Percentiles rank a stretch among this genome's conserved stretches.
phyloP scores from a whole-genome alignment of 139 green algal genomes.

The Asterochloris sp. region DNA sequence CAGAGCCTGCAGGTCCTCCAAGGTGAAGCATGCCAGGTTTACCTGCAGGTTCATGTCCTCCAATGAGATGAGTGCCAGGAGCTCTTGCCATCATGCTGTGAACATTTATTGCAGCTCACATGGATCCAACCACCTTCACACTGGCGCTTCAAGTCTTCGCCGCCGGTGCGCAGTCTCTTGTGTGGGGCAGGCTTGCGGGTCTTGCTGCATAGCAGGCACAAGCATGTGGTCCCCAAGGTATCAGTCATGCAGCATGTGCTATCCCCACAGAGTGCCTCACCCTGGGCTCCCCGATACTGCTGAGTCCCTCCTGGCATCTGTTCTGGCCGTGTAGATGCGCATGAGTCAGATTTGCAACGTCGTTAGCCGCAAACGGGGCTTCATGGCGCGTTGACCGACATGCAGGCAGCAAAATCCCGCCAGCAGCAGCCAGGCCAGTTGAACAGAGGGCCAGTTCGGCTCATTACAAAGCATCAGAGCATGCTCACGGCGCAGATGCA shows the following conservation, averaged over 20 bases:
- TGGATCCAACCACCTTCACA: constrained; percentile 14
- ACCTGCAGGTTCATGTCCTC: not conserved
- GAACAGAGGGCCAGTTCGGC: too few relatives aligned
- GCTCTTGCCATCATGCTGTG: not conserved
- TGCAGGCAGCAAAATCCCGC: too few relatives aligned
- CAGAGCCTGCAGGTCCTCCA: constrained; percentile 2
- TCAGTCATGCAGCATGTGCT: not conserved
- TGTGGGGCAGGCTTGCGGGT: not conserved
- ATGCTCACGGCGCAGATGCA: too few relatives aligned
- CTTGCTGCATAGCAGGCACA: not conserved
- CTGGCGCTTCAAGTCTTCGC: constrained; percentile 10
- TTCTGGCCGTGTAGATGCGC: too few relatives aligned
- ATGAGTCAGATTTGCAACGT: too few relatives aligned
- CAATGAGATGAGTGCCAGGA: not conserved
- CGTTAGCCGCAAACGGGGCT: too few relatives aligned
- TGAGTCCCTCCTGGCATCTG: too few relatives aligned
- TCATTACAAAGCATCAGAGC: too few relatives aligned
- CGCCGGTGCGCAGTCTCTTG: constrained; percentile 9
- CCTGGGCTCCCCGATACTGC: not conserved
- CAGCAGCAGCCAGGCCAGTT: too few relatives aligned
- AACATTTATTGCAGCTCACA: not conserved
- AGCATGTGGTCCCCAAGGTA: too few relatives aligned
- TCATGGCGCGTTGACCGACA: too few relatives aligned
- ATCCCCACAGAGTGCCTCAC: not conserved
- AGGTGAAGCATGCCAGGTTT: not conserved